These are phyloP conservation scores for Hypoxylon rubiginosum DNA, from an alignment of 2,329 filamentous ascomycete species.

Conservation along the genomic window DNA sequence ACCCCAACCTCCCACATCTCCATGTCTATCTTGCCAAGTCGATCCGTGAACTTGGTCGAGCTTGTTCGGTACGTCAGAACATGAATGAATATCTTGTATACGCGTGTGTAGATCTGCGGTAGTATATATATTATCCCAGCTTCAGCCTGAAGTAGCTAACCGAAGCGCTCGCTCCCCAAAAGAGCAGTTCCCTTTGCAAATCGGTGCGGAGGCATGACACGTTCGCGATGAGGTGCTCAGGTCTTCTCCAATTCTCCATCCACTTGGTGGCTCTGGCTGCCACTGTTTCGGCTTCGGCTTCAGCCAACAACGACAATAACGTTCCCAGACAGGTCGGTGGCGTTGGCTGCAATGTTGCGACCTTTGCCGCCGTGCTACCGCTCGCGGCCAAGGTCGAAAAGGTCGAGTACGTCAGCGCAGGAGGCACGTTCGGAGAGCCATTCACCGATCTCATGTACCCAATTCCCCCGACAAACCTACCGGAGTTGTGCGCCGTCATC, in stretches of 20 bases:
- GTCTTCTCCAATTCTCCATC: slow-evolving; percentile 32
- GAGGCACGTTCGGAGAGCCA: slow-evolving; percentile 56
- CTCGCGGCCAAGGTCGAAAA: slow-evolving; percentile 47
- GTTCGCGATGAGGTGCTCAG: slow-evolving; percentile 34
- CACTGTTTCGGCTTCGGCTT: slow-evolving; percentile 19
- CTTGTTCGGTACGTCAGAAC: slow-evolving; percentile 11
- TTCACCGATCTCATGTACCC: slow-evolving; percentile 53
- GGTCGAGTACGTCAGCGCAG: slow-evolving; percentile 48
- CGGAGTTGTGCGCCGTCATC: slow-evolving; percentile 56
- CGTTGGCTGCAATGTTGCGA: slow-evolving; percentile 30
- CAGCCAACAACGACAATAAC: slow-evolving; percentile 22
- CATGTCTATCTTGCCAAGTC: slow-evolving; percentile 15
- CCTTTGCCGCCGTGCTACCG: slow-evolving; percentile 46
- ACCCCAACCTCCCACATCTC: slow-evolving; percentile 26
- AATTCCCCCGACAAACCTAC: slow-evolving; percentile 54
- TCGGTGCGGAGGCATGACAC: slow-evolving; percentile 27
- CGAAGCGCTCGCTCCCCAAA: slow-evolving; percentile 22
- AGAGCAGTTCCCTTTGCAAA: slow-evolving; percentile 29
- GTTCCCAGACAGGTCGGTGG: slow-evolving; percentile 27
- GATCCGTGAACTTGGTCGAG: slow-evolving; percentile 20
- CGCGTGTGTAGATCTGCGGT: slow-evolving; percentile 12
- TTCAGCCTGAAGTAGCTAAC: slow-evolving; percentile 35
- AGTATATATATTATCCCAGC: slow-evolving; percentile 34
- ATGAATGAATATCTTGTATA: slow-evolving; percentile 8
- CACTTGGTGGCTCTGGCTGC: slow-evolving; percentile 20